Evolutionary conservation across 2,329 filamentous ascomycete species (phyloP).

Genomic region (Pseudogymnoascus sp.): DNA sequence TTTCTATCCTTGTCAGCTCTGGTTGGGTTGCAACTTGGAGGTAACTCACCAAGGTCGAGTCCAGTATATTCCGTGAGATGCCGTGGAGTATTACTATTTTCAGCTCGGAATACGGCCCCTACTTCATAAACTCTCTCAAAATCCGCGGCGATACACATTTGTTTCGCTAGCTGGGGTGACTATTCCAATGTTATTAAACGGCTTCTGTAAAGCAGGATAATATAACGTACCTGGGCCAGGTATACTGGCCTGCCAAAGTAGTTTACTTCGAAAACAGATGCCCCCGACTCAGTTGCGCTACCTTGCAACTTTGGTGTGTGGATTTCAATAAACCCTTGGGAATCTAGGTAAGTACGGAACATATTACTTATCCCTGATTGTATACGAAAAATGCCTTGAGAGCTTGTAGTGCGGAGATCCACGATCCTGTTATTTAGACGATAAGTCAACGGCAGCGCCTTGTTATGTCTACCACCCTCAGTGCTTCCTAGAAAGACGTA

Average conservation of each 20-base stretch:
- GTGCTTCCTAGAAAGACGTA: neutral
- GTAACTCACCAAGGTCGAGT: conserved; percentile 52
- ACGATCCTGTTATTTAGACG: conserved; percentile 73
- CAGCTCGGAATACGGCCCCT: conserved; percentile 82
- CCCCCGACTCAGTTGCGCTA: conserved; percentile 81
- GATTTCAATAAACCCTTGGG: conserved; percentile 79
- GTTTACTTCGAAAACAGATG: conserved; percentile 83
- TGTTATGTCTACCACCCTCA: neutral
- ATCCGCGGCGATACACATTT: conserved; percentile 85
- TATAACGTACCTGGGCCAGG: conserved; percentile 53
- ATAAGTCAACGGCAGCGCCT: neutral
- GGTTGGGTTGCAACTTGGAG: neutral
- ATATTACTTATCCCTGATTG: conserved; percentile 71
- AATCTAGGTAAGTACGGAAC: conserved; percentile 70
- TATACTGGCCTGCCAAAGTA: conserved; percentile 86
- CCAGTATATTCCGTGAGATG: conserved; percentile 94
- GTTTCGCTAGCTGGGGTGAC: conserved; percentile 85
- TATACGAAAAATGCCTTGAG: conserved; percentile 81
- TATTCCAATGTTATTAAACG: neutral
- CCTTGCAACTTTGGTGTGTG: conserved; percentile 90
- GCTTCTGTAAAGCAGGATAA: neutral
- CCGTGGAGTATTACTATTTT: conserved; percentile 91
- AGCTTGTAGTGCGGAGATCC: conserved; percentile 75
- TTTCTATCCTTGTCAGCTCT: conserved; percentile 44
- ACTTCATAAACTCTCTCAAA: conserved; percentile 86